Evolutionary conservation across 2,329 filamentous ascomycete species (phyloP).

Genomic region (Calonectria montana): DNA sequence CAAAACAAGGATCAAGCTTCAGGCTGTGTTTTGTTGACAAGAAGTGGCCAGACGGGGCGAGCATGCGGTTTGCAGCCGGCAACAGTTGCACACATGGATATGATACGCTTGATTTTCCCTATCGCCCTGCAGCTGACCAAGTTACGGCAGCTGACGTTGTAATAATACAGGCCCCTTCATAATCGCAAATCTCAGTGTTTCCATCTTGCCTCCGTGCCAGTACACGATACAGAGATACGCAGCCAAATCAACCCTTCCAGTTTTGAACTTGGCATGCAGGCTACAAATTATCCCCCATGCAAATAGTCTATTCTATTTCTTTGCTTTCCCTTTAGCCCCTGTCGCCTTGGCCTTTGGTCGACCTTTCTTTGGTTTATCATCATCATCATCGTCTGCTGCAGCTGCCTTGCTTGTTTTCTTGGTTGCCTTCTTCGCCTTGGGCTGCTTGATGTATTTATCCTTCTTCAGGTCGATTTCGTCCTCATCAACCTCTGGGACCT

Average conservation of each 20-base stretch:
- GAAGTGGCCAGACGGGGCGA: not conserved
- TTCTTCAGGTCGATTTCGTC: slow-evolving; percentile 85
- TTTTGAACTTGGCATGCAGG: not conserved
- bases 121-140: not conserved
- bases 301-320: slow-evolving; percentile 46
- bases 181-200: not conserved
- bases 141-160: not conserved
- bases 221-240: not conserved
- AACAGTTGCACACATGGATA: not conserved
- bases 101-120: not conserved
- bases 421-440: slow-evolving; percentile 75
- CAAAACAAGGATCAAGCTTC: not conserved
- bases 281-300: not conserved
- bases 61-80: not conserved
- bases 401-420: slow-evolving; percentile 57
- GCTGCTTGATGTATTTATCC: slow-evolving; percentile 95
- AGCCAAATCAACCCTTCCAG: not conserved
- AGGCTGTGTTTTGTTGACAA: not conserved
- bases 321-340: slow-evolving; percentile 60
- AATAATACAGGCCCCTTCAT: not conserved
- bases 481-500: slow-evolving; percentile 71
- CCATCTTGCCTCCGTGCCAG: not conserved
- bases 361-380: slow-evolving; percentile 64
- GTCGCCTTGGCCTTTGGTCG: slow-evolving; percentile 54
- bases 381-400: slow-evolving; percentile 62